Evolutionary conservation across 2,329 filamentous ascomycete genomes (phyloP), one percentile per base, ranked within the genome.

Genomic region (Cytospora piceicola): DNA sequence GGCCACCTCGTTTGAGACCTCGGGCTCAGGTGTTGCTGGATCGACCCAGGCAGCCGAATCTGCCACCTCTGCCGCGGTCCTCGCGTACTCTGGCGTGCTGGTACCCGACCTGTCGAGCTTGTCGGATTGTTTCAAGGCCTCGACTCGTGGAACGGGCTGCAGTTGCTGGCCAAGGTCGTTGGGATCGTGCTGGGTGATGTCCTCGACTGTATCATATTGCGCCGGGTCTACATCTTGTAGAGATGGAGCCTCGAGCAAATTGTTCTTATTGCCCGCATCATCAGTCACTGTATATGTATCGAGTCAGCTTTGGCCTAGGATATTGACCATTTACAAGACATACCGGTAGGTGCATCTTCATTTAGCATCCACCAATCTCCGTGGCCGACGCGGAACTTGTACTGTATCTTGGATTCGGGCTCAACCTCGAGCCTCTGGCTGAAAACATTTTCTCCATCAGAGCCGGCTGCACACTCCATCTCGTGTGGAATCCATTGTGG

Each of bases 321-420:
- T 17, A 64, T 32, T 30, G 17, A 52, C 34, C 32, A 7, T 22
- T 22, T 12, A 22, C 24, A 34, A 56, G 46, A 67, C 81, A 69
- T 79, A 90, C 89, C 82, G 63, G 81, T 87, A 17, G 86, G 83
- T 62, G 82, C 80, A 54, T 79, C 80, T 65, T 91, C 87, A 70
- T 93, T 86, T 55, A 91, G 75, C 29, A 88, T 80, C 90, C 90
- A 92, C 86, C 88, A 91, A 69, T 91, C 84, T 57, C 85, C 86
- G 24, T 81, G 75, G 12, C 89, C 90, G 42, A 90, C 79, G 34
- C 89, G 84, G 70, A 93, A 90, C 76, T 92, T 93, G 82, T 93
- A 94, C 72, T 91, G 87, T 69, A 92, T 86, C 65, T 86, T 83
- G 56, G 85, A 82, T 27, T 84, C 84, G 27, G 84, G 79, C 22